Evolutionary conservation across 208 protist species (phyloP).

Genomic region (Trypanosoma mega): DNA sequence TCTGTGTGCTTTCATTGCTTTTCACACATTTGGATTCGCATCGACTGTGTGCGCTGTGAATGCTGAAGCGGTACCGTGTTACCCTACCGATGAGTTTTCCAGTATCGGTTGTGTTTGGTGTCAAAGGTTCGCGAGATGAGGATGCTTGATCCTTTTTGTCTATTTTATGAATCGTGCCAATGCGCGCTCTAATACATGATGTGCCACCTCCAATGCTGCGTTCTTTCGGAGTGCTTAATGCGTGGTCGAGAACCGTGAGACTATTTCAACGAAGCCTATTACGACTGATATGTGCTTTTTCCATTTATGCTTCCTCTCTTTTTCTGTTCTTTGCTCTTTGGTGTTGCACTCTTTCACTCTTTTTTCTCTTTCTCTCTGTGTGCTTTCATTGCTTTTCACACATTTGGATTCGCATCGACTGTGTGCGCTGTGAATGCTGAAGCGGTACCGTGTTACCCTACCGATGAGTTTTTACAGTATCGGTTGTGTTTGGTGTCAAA

Average conservation of each 20-base stretch:
- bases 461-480: constrained; percentile 31
- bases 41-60: too few relatives aligned
- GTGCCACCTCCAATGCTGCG: constrained; percentile 11
- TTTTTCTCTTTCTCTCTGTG: not conserved
- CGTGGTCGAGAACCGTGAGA: not conserved
- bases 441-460: constrained; percentile 81
- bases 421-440: too few relatives aligned
- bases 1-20: not conserved
- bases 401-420: too few relatives aligned
- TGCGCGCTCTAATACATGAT: constrained; percentile 14
- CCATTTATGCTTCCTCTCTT: not conserved
- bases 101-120: constrained; percentile 57
- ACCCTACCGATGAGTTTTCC: constrained; percentile 38
- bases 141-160: too few relatives aligned
- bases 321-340: constrained; percentile 4
- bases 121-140: constrained; percentile 81
- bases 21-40: not conserved
- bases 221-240: constrained; percentile 11
- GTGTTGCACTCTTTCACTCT: not conserved
- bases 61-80: constrained; percentile 75
- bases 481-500: constrained; percentile 76
- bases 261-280: constrained; percentile 23
- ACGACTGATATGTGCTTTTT: not conserved
- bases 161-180: too few relatives aligned
- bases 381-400: not conserved